phyloP scores from a whole-genome alignment of 495 filamentous ascomycete species.

The Penicillium dipodomyicola region DNA sequence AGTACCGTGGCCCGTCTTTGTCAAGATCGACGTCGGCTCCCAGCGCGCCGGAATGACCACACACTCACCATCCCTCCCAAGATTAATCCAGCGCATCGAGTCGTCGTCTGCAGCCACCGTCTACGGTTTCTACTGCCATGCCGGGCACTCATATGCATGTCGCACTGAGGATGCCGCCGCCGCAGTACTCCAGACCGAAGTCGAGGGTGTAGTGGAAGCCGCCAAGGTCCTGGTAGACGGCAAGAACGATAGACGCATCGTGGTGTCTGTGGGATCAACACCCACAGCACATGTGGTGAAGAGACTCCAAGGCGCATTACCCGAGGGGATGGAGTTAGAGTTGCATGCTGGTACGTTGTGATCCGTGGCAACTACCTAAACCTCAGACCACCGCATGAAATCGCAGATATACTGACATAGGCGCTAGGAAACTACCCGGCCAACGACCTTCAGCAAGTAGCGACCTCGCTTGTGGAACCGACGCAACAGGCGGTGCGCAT shows the following conservation, averaged over 20 bases:
- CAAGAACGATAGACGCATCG: slow-evolving; percentile 15
- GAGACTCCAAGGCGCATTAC: slow-evolving; percentile 21
- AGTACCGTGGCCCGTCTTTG: slow-evolving; percentile 29
- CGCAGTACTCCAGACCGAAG: slow-evolving; percentile 15
- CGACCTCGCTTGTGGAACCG: slow-evolving; percentile 18
- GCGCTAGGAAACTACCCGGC: slow-evolving; percentile 23
- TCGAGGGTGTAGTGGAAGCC: slow-evolving; percentile 23
- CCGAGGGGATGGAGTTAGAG: slow-evolving; percentile 27
- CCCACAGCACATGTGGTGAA: slow-evolving; percentile 37
- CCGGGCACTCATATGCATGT: slow-evolving; percentile 28
- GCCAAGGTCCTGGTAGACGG: slow-evolving; percentile 13
- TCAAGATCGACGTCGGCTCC: slow-evolving; percentile 32
- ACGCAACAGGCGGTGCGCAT: slow-evolving; percentile 25
- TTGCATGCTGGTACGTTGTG: slow-evolving; percentile 22
- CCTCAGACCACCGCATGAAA: neutral
- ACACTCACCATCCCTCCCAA: slow-evolving; percentile 12
- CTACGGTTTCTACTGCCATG: slow-evolving; percentile 27
- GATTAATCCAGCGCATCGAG: slow-evolving; percentile 20
- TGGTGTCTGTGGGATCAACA: slow-evolving; percentile 37
- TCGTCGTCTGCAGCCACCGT: slow-evolving; percentile 18
- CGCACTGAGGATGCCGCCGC: slow-evolving; percentile 18
- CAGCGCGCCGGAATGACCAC: slow-evolving; percentile 22
- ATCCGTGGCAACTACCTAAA: neutral
- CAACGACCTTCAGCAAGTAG: slow-evolving; percentile 31
- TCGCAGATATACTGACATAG: neutral